Conservation (phyloP, 2,329 filamentous ascomycete species). For the Pseudogymnoascus sp. region DNA sequence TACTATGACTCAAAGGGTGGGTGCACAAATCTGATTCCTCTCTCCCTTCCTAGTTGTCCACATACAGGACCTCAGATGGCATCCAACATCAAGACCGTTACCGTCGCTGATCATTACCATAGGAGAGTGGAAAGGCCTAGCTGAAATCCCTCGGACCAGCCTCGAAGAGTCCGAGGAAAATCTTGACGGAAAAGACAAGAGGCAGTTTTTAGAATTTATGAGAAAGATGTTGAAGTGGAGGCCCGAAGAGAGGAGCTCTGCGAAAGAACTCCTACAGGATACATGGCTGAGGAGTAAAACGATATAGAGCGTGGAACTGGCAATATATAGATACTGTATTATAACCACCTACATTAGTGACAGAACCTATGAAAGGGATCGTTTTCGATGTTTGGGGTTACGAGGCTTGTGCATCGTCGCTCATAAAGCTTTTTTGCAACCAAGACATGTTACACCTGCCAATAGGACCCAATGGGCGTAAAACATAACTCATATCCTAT, state of each 20-base stretch:
- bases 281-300: not conserved
- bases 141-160: not conserved
- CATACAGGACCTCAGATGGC: not conserved
- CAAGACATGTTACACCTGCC: too few species aligned
- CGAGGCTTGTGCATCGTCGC: too few species aligned
- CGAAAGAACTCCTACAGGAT: not conserved
- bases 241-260: slow-evolving; percentile 16
- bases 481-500: too few species aligned
- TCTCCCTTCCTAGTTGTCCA: not conserved
- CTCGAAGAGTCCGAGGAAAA: not conserved
- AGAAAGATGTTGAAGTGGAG: slow-evolving; percentile 34
- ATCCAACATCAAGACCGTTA: not conserved
- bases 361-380: not conserved
- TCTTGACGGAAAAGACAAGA: slow-evolving; percentile 20
- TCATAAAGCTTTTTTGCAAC: too few species aligned
- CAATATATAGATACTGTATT: not conserved
- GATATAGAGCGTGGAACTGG: not conserved
- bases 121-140: slow-evolving; percentile 4
- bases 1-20: not conserved
- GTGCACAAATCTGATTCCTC: not conserved
- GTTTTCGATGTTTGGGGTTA: not conserved
- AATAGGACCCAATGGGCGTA: too few species aligned
- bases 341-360: not conserved
- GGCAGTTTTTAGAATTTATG: slow-evolving; percentile 30
- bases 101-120: not conserved